Evolutionary conservation across 441 rosid species (phyloP).

Genomic region (Gossypium armourianum): DNA sequence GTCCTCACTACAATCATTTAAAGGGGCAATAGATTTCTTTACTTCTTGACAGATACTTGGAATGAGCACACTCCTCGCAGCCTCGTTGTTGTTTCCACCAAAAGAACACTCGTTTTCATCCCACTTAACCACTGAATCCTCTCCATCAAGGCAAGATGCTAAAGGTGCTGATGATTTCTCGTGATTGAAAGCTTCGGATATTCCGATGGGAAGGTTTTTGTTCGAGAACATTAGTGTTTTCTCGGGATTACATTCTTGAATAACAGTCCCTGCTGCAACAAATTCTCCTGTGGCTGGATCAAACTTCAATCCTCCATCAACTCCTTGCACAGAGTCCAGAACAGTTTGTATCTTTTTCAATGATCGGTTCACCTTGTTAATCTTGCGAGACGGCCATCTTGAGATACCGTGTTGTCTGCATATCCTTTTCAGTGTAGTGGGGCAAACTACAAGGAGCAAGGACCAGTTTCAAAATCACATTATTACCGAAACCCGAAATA

Average conservation of each 20-base stretch:
- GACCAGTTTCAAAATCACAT: background rate
- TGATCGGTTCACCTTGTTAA: conserved; percentile 82
- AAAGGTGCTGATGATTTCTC: conserved; percentile 17
- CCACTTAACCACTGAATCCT: conserved; percentile 30
- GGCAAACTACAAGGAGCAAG: conserved; percentile 51
- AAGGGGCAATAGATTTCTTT: conserved; percentile 15
- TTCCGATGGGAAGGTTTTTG: conserved; percentile 15
- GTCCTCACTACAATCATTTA: conserved; percentile 27
- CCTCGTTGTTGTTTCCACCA: conserved; percentile 19
- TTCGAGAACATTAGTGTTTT: conserved; percentile 25
- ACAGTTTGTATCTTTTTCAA: conserved; percentile 69
- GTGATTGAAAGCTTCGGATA: conserved; percentile 18
- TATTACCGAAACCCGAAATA: background rate
- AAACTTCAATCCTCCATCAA: conserved; percentile 68
- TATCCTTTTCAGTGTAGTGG: conserved; percentile 86
- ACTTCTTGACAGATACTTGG: conserved; percentile 13
- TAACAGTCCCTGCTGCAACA: conserved; percentile 42
- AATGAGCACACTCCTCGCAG: conserved; percentile 15
- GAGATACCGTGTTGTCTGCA: conserved; percentile 90
- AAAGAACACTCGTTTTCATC: conserved; percentile 34
- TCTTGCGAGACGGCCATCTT: conserved; percentile 94
- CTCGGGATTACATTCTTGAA: conserved; percentile 32
- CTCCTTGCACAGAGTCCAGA: conserved; percentile 79
- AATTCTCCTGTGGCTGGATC: conserved; percentile 59
- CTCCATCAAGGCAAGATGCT: conserved; percentile 19